Base-by-base conservation (phyloP, 768 basidiomycete species). In the Amylocystis lapponica region DNA sequence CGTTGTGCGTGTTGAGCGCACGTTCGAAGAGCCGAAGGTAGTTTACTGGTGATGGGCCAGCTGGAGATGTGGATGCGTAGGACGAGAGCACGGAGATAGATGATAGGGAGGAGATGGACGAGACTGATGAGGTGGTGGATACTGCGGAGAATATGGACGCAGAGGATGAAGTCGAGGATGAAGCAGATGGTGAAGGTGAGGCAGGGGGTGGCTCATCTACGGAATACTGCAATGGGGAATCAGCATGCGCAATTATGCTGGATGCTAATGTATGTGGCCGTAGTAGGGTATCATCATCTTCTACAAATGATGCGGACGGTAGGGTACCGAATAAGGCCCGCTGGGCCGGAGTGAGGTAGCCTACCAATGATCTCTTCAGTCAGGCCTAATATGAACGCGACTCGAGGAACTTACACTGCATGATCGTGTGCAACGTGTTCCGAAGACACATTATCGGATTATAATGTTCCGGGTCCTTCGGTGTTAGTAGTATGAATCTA, bases 401-500 rank as follows among this genome's bases (percentile, higher is more conserved):
- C 21, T 17, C 1, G 7, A 12, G 25, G 31, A n/a, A 58, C 76
- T 25, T 45, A 85, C 86, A 74, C 63, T 86, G 76, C 46, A 89
- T 64, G 35, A 91, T 88, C 37, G 79, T 79, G 59, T 81, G 72
- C 22, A 92, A 62, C 10, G 81, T 74, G 47, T 73, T 70, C 65
- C 87, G 83, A 26, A 92, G 67, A 56, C 85, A 85, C 70, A 83
- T 74, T 43, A 92, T 82, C 12, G 89, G 89, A 58, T 86, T 84
- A 62, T 90, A 92, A 51, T 90, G 86, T 53, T 92, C 87, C 52
- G 79, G 79, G 68, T 92, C 88, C 55, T 81, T 86, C 23, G 89
- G 89, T 33, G 74, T 79, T 40, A 91, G 73, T 46, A 91, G 71
- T 48, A 86, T 74, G 66, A 80, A 91, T 59, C 86, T 89, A 44